Percentiles rank a stretch among this genome's conserved stretches.
Conservation (phyloP, 148 eudicot genomes). For the Vaccinium macrocarpon region DNA sequence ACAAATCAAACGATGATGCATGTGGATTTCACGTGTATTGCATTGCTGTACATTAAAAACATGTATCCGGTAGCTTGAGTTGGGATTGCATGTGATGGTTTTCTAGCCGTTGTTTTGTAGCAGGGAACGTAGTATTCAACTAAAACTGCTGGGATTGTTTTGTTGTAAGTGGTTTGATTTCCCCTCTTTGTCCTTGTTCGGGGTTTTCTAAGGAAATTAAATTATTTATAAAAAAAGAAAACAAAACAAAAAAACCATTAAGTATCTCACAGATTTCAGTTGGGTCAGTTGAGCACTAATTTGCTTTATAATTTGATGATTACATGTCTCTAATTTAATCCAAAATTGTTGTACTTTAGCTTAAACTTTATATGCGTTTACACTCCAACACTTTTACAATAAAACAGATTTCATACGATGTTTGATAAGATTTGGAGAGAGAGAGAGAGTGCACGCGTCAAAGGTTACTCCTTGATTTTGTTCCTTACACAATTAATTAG, state of each 20-base stretch:
- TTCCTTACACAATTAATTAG: not conserved
- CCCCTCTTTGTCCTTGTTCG: not conserved
- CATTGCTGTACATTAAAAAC: not conserved
- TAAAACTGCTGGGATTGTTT: not conserved
- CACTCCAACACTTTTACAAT: not conserved
- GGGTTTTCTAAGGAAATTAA: too few species aligned
- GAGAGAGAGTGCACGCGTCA: not conserved
- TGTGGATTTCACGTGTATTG: not conserved
- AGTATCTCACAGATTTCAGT: not conserved
- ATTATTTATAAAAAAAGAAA: not conserved
- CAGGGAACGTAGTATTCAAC: not conserved
- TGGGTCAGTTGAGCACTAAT: not conserved
- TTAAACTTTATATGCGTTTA: not conserved
- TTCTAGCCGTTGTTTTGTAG: not conserved
- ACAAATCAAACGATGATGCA: not conserved
- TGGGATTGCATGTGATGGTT: not conserved
- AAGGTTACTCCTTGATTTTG: not conserved
- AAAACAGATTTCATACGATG: not conserved
- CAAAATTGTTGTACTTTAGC: not conserved
- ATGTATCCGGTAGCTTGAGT: not conserved
- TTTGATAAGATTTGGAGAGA: conserved; percentile 2
- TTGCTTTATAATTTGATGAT: not conserved
- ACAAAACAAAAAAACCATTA: too few species aligned
- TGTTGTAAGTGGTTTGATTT: not conserved
- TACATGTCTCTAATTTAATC: not conserved